These are phyloP conservation scores for Phytophthora ohioensis DNA, from an alignment of 352 stramenopile genomes.

Conservation along the genomic window DNA sequence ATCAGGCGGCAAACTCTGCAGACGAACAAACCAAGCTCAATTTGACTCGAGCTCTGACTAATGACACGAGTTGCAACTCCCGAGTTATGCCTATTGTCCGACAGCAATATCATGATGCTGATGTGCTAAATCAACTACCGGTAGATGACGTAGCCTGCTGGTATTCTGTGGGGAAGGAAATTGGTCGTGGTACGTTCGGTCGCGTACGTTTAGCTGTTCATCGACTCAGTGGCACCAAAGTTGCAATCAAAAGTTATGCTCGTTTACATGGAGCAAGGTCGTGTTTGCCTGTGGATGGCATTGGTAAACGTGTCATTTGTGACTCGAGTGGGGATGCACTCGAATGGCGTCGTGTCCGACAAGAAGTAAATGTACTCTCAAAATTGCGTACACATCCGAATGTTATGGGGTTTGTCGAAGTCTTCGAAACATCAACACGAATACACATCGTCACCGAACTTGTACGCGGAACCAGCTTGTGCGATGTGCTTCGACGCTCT, in stretches of 20 bases:
- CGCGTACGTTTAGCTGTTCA: constrained; percentile 56
- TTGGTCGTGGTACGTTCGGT: constrained; percentile 66
- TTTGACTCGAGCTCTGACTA: constrained; percentile 14
- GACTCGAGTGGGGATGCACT: constrained; percentile 39
- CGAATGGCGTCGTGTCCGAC: constrained; percentile 70
- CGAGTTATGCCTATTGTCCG: neutral
- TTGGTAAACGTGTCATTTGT: constrained; percentile 2
- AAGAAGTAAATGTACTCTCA: constrained; percentile 62
- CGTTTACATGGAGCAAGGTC: constrained; percentile 45
- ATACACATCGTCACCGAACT: constrained; percentile 71
- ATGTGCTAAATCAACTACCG: constrained; percentile 6
- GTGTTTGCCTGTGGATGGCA: constrained; percentile 37
- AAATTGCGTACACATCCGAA: constrained; percentile 47
- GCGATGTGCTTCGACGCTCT: constrained; percentile 46
- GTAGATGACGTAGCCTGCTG: constrained; percentile 37
- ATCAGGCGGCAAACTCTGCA: constrained; percentile 5
- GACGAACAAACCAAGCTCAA: constrained; percentile 24
- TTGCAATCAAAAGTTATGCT: constrained; percentile 77
- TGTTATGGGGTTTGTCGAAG: constrained; percentile 63
- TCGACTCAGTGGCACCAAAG: constrained; percentile 45
- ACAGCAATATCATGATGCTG: constrained; percentile 16
- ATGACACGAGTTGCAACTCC: neutral
- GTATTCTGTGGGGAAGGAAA: constrained; percentile 57
- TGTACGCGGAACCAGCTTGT: constrained; percentile 50
- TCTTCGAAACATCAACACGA: constrained; percentile 64